Evolutionary conservation across 2,329 filamentous ascomycete genomes (phyloP).

Genomic region (Clarireedia sp.): DNA sequence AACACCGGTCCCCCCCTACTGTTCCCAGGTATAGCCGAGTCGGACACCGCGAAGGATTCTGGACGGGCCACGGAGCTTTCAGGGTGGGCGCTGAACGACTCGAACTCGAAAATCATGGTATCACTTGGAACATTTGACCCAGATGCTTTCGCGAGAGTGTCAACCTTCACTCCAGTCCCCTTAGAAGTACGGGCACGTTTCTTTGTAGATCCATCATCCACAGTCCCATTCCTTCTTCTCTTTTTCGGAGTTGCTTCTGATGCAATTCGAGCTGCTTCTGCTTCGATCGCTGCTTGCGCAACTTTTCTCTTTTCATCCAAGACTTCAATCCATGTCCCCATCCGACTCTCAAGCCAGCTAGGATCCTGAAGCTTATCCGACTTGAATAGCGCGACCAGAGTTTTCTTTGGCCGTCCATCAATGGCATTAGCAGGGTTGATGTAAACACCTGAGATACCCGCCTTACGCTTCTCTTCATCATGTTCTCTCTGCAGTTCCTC

Average conservation of each 20-base stretch:
- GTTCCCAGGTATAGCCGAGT: too few relatives aligned
- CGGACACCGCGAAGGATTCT: too few relatives aligned
- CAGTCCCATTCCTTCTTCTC: neutral
- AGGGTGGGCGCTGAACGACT: too few relatives aligned
- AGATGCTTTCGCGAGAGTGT: too few relatives aligned
- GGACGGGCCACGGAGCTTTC: too few relatives aligned
- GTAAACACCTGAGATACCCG: constrained; percentile 14
- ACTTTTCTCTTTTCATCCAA: constrained; percentile 8
- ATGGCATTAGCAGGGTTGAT: constrained; percentile 11
- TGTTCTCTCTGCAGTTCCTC: constrained; percentile 10
- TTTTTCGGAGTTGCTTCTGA: constrained; percentile 1
- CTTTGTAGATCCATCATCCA: neutral
- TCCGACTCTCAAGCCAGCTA: constrained; percentile 11
- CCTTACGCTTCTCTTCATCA: constrained; percentile 9
- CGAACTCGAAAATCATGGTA: too few relatives aligned
- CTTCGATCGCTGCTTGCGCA: neutral
- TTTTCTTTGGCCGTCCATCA: constrained; percentile 29
- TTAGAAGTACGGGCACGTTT: neutral
- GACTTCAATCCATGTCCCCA: constrained; percentile 15
- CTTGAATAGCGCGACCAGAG: constrained; percentile 28
- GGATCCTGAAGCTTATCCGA: constrained; percentile 24
- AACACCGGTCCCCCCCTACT: too few relatives aligned
- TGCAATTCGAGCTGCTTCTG: neutral
- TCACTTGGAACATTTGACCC: too few relatives aligned
- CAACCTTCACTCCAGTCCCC: neutral